phyloP scores from a whole-genome alignment of 208 protist species.

The Porcisia hertigi region DNA sequence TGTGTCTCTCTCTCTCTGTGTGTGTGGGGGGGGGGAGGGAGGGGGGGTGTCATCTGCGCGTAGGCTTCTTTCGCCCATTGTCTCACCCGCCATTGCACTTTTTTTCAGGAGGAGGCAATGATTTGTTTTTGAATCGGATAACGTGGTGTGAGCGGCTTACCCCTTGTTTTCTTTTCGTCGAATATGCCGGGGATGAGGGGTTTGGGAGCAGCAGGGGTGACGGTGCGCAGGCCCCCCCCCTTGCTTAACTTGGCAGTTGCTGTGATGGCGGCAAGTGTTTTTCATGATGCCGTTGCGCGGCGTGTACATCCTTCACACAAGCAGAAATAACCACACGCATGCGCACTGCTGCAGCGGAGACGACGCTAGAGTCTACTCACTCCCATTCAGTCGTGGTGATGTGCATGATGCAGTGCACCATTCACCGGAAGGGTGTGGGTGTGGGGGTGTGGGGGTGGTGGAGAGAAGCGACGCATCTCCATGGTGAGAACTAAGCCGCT shows the following conservation, averaged over 20 bases:
- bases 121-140: neutral
- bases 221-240: neutral
- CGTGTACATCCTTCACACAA: conserved; percentile 3
- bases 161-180: neutral
- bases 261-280: neutral
- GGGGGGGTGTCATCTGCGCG: too few species aligned
- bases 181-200: neutral
- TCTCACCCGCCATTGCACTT: neutral
- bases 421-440: neutral
- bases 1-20: neutral
- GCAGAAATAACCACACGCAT: neutral
- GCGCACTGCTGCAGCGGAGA: neutral
- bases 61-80: neutral
- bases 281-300: neutral
- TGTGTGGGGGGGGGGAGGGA: too few species aligned
- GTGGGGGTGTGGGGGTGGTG: too few species aligned
- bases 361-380: neutral
- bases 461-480: neutral
- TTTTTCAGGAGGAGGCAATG: neutral
- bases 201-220: too few species aligned
- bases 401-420: neutral
- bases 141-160: neutral
- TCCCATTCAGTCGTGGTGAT: neutral
- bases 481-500: neutral
- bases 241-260: neutral